Percentiles rank a stretch among this genome's conserved stretches.
These are phyloP conservation scores for Sarcodon aspratus DNA, from an alignment of 768 basidiomycete species.

Conservation along the genomic window DNA sequence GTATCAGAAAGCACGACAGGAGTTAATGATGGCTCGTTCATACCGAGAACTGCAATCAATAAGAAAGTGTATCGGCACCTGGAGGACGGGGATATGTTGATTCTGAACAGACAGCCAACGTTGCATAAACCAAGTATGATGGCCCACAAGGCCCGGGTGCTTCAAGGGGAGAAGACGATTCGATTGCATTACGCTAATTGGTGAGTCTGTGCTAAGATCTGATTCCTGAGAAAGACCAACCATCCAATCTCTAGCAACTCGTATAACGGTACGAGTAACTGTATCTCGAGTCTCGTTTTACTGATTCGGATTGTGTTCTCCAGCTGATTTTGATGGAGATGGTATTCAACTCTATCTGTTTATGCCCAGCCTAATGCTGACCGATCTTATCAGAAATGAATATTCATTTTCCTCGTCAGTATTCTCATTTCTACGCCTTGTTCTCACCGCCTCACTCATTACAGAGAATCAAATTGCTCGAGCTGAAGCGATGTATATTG, in stretches of 20 bases:
- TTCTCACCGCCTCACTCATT: conserved; percentile 1
- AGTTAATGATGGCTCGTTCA: conserved; percentile 33
- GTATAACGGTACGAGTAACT: conserved; percentile 66
- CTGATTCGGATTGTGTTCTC: conserved; percentile 3
- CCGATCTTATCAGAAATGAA: conserved; percentile 74
- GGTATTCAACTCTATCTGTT: conserved; percentile 26
- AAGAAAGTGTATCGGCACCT: conserved; percentile 98
- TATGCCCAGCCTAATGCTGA: conserved; percentile 8
- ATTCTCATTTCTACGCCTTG: not conserved
- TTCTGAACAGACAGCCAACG: conserved; percentile 96
- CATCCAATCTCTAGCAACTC: conserved; percentile 58
- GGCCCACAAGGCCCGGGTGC: conserved; percentile 86
- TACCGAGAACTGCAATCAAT: conserved; percentile 72
- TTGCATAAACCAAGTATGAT: conserved; percentile 99
- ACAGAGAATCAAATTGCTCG: conserved; percentile 91
- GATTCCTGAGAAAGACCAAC: not conserved
- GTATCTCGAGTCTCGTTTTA: not conserved
- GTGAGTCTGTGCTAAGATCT: conserved; percentile 30
- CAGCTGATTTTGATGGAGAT: conserved; percentile 91
- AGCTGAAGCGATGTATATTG: conserved; percentile 87
- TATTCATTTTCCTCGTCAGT: conserved; percentile 95
- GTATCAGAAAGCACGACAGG: conserved; percentile 67
- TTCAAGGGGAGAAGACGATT: conserved; percentile 96
- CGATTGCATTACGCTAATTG: conserved; percentile 99
- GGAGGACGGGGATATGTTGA: conserved; percentile 87